Evolutionary conservation across 805 yeast genomes (phyloP).

Genomic region (Ogataea saltuana): DNA sequence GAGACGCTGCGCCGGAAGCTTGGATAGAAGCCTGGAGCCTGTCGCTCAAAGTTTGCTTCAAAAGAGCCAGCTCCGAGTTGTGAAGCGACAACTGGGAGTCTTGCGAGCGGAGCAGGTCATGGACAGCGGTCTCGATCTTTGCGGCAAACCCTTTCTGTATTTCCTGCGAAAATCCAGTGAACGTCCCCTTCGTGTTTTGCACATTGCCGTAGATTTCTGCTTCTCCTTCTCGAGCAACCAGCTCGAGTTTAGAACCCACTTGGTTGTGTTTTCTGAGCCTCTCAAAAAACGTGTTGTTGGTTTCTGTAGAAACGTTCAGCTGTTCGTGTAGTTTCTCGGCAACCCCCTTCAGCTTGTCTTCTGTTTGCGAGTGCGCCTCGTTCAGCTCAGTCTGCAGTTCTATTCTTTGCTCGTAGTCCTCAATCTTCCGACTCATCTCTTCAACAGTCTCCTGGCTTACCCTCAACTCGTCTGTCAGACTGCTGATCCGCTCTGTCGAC

Average conservation of each 20-base stretch:
- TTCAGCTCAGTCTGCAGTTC: conserved; percentile 17
- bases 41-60: not conserved
- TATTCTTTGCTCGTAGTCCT: conserved; percentile 10
- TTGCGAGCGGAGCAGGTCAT: not conserved
- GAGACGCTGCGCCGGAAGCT: not conserved
- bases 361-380: conserved; percentile 19
- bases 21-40: not conserved
- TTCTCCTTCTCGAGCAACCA: not conserved
- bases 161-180: not conserved
- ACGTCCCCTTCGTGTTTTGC: not conserved
- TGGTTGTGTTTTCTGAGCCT: conserved; percentile 9
- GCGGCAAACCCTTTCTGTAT: not conserved
- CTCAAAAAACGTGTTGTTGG: conserved; percentile 12
- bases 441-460: not conserved
- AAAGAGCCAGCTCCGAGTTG: not conserved
- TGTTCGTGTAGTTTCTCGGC: conserved; percentile 10
- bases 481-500: conserved; percentile 6
- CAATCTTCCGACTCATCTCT: not conserved
- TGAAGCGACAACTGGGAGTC: not conserved
- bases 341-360: conserved; percentile 10
- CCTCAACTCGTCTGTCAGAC: conserved; percentile 9
- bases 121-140: not conserved
- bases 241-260: not conserved
- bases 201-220: not conserved
- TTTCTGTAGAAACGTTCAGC: conserved; percentile 9